Base-by-base conservation (phyloP, 495 filamentous ascomycete genomes). In the Talaromyces ruber region DNA sequence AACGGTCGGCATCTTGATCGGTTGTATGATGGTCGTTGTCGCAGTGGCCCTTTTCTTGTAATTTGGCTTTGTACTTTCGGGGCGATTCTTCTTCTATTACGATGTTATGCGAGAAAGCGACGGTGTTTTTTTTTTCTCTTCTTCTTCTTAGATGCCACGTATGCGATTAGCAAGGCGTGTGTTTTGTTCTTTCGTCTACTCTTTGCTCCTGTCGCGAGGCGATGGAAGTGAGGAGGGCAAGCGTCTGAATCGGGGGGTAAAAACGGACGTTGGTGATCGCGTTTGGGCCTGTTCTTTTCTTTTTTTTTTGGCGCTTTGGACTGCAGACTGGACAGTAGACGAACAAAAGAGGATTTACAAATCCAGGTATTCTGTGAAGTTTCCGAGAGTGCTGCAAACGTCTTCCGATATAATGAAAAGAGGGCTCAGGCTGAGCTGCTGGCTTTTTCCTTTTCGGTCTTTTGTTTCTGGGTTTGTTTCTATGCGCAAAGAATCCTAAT, bases 1-100 rank as follows among this genome's bases (percentile, higher is more conserved):
- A 14, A 74, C 70, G 11, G 68, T 72, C 3, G 68, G 60, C 70
- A 74, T 68, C 14, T 45, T 61, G 62, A 57, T 61, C 43, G 43
- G 11, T 51, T 51, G 28, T 60, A 52, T 52, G 14, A 21, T 39
- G 30, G 55, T 25, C 28, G 55, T 30, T 58, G 21, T 39, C 56
- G 56, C 29, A 58, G 24, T 28, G 18, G n/a, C 14, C 6, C 24
- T 55, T 55, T 12, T 55, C 3, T 18, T 21, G 50, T 28, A 53
- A 28, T 47, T 47, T 47, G 43, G 9, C n/a, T 47, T 47, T 16
- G 12, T 4, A n/a, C 6, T n/a, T 47, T 47, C 43, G 16, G 18
- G 43, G 43, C 18, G 43, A 18, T 47, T 47, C 5, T 47, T 21
- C 16, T 53, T 53, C 4, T 22, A 28, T 53, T 53, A 53, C 50